Evolutionary conservation across 2,329 filamentous ascomycete genomes (phyloP), one percentile per base, ranked within the genome.

Genomic region (Fusarium sp.): DNA sequence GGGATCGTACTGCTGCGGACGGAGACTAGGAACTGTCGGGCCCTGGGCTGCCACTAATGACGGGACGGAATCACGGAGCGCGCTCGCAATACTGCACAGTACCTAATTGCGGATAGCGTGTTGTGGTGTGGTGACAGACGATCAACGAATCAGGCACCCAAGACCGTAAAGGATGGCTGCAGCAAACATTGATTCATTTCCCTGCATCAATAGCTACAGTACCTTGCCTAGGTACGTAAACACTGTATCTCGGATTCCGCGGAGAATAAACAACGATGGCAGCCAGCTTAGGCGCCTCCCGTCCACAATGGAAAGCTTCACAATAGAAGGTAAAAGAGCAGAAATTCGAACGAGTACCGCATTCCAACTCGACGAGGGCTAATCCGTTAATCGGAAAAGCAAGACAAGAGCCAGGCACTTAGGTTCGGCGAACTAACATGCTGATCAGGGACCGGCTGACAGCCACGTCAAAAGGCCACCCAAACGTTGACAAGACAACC

Each of bases 61-160:
- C 66, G 67, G 67, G 66, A 69, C 56, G 62, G 66, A 59, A 53
- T 56, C 57, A 70, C 57, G 66, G 62, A 69, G 45, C 66, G 17
- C 57, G 17, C 57, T 67, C 57, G 43, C 24, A 54, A 51, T 50
- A 36, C 28, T 60, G 52, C 19, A 57, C 28, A 31, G 28, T 31
- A 31, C n/a, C 28, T 52, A 50, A 39, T 28, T 22, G 22, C 19
- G 38, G 44, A 42, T 61, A 38, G 61, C 24, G 62, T 24, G 26
- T 64, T 42, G 15, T 42, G 40, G 51, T 42, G 15, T 42, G 40
- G 51, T 42, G 47, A 54, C 39, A 26, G 22, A 13, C 43, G 34
- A 45, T 28, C 38, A 44, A 40, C 50, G 33, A 50, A 59, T 52
- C 36, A 53, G 39, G 39, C 36, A 49, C 36, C 22, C 40, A 40